Percentiles rank a stretch among this genome's conserved stretches.
These are phyloP conservation scores for Botryotinia calthae DNA, from an alignment of 2,329 filamentous ascomycete species.

Conservation along the genomic window DNA sequence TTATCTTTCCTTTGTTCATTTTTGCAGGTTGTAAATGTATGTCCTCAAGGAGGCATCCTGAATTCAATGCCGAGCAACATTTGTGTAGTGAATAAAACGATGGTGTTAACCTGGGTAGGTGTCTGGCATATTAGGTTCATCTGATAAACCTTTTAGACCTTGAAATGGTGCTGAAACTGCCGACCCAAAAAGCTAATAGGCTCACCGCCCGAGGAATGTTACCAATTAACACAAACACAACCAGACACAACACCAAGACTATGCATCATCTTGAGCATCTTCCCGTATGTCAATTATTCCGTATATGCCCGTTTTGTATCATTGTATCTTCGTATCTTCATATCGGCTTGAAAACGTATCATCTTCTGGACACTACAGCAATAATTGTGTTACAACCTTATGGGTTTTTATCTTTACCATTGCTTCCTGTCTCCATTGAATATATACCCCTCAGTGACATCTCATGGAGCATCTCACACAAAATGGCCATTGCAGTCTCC, in stretches of 20 bases:
- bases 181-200: neutral
- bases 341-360: too few relatives aligned
- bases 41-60: constrained; percentile 32
- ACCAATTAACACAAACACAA: neutral
- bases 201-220: constrained; percentile 10
- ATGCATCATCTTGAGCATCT: constrained; percentile 17
- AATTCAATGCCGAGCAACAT: neutral
- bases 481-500: neutral
- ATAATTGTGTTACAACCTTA: neutral
- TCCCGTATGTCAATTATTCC: neutral
- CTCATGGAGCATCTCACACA: neutral
- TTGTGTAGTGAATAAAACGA: neutral
- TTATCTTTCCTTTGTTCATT: constrained; percentile 39
- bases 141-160: neutral
- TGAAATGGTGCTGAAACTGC: neutral
- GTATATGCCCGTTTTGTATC: neutral
- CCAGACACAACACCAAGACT: constrained; percentile 8
- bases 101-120: neutral
- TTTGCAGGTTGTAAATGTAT: constrained; percentile 22
- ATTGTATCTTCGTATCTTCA: neutral
- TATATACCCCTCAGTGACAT: neutral
- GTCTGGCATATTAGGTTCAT: neutral
- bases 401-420: too few relatives aligned
- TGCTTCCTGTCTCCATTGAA: neutral
- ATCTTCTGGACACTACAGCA: neutral